Conservation (phyloP, 1,284 basidiomycete species). For the Apiotrichum brassicae region DNA sequence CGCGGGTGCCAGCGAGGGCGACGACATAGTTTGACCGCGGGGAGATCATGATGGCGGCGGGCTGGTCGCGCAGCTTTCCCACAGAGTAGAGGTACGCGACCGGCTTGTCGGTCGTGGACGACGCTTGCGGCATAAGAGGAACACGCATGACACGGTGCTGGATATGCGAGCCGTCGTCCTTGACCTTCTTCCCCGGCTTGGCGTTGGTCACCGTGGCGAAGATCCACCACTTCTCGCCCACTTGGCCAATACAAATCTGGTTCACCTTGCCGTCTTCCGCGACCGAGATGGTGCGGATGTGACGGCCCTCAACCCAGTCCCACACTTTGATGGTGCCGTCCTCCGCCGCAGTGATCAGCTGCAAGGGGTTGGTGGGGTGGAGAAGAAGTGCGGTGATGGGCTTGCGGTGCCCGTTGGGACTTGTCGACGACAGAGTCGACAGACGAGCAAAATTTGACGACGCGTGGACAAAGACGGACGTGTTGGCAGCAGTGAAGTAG, state of each 20-base stretch:
- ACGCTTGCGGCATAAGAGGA: slow-evolving; percentile 8
- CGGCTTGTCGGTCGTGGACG: slow-evolving; percentile 8
- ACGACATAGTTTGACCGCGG: slow-evolving; percentile 68
- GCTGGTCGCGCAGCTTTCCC: slow-evolving; percentile 30
- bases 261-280: slow-evolving; percentile 59
- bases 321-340: slow-evolving; percentile 82
- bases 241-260: slow-evolving; percentile 32
- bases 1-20: slow-evolving; percentile 70
- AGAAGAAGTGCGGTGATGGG: slow-evolving; percentile 68
- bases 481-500: slow-evolving; percentile 74
- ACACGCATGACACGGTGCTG: slow-evolving; percentile 25
- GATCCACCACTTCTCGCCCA: slow-evolving; percentile 33
- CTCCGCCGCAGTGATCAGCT: slow-evolving; percentile 76
- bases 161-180: slow-evolving; percentile 13
- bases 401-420: slow-evolving; percentile 50
- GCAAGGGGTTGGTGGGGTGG: slow-evolving; percentile 80
- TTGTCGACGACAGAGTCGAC: slow-evolving; percentile 62
- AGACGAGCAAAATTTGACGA: slow-evolving; percentile 60
- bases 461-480: slow-evolving; percentile 75
- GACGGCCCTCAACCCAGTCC: slow-evolving; percentile 83
- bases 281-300: slow-evolving; percentile 65
- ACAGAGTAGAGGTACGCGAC: slow-evolving; percentile 15
- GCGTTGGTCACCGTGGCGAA: slow-evolving; percentile 28
- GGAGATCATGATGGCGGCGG: slow-evolving; percentile 57
- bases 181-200: slow-evolving; percentile 15